Percentiles rank a stretch among this genome's conserved stretches.
These are phyloP conservation scores for Lactarius pseudohatsudake DNA, from an alignment of 768 basidiomycete species.

Conservation along the genomic window DNA sequence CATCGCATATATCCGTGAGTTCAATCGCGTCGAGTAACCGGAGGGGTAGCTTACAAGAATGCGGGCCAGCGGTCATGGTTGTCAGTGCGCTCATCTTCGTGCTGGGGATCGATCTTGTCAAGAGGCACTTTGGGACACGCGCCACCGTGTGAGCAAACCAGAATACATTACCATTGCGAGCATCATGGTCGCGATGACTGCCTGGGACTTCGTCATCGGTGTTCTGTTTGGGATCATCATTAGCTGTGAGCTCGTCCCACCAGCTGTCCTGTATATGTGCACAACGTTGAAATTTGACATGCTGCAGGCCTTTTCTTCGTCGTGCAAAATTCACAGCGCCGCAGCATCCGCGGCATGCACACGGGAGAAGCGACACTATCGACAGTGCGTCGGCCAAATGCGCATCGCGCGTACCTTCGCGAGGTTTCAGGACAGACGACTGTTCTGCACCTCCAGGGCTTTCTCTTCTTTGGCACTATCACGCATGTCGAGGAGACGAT, in stretches of 20 bases:
- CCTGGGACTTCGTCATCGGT: conserved; percentile 92
- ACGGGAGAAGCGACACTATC: conserved; percentile 85
- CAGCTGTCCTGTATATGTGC: neutral
- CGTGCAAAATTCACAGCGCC: conserved; percentile 85
- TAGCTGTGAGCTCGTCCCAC: conserved; percentile 58
- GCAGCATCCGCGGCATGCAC: conserved; percentile 81
- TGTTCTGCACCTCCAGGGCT: conserved; percentile 85
- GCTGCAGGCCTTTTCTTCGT: conserved; percentile 87
- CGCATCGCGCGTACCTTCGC: conserved; percentile 87
- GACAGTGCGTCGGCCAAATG: conserved; percentile 84
- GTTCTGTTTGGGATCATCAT: conserved; percentile 90
- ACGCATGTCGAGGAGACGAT: conserved; percentile 86
- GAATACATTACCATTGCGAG: conserved; percentile 83
- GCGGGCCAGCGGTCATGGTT: conserved; percentile 73
- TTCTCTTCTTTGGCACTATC: conserved; percentile 94
- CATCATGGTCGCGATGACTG: conserved; percentile 91
- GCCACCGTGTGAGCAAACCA: conserved; percentile 79
- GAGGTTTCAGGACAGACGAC: conserved; percentile 91
- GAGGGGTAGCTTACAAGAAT: conserved; percentile 1
- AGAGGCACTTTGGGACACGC: conserved; percentile 95
- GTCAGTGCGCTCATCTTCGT: conserved; percentile 93
- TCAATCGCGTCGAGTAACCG: neutral
- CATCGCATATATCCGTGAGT: conserved; percentile 89
- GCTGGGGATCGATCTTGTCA: conserved; percentile 89
- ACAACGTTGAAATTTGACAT: neutral